These are phyloP conservation scores for Cyclanthera cordifolia DNA, from an alignment of 306 rosid genomes.

Conservation along the genomic window DNA sequence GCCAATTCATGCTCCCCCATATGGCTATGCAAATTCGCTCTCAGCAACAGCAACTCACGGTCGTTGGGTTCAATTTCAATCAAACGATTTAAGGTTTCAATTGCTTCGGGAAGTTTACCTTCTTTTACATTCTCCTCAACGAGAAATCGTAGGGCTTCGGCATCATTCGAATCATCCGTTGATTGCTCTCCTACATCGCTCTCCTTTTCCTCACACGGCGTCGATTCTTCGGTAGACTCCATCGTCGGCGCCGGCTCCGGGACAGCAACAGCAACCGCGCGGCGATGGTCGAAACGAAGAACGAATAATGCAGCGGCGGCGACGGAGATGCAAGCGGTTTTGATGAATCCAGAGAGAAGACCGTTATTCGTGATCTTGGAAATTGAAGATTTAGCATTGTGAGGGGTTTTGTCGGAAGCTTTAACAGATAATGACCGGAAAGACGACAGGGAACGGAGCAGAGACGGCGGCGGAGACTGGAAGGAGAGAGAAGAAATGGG, in stretches of 20 bases:
- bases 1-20: constrained; percentile 43
- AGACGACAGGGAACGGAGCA: constrained; percentile 5
- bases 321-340: constrained; percentile 38
- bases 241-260: constrained; percentile 15
- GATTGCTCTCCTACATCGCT: constrained; percentile 28
- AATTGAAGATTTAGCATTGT: constrained; percentile 22
- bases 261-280: constrained; percentile 39
- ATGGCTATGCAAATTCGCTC: constrained; percentile 49
- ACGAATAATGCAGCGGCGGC: constrained; percentile 47
- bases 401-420: constrained; percentile 20
- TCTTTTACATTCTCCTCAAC: constrained; percentile 39
- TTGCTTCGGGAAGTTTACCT: constrained; percentile 41
- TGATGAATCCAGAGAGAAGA: constrained; percentile 21
- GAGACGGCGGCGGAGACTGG: constrained; percentile 15
- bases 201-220: constrained; percentile 30
- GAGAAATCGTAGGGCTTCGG: constrained; percentile 40
- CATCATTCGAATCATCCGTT: constrained; percentile 25
- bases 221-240: constrained; percentile 24
- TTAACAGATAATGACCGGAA: constrained; percentile 24
- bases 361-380: constrained; percentile 28
- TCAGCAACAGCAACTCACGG: constrained; percentile 48
- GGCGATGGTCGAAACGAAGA: constrained; percentile 30
- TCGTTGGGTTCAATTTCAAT: constrained; percentile 60
- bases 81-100: constrained; percentile 38
- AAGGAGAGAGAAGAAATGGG: constrained; percentile 31